Evolutionary conservation across 768 basidiomycete genomes (phyloP).

Genomic region (Suillus cothurnatus): DNA sequence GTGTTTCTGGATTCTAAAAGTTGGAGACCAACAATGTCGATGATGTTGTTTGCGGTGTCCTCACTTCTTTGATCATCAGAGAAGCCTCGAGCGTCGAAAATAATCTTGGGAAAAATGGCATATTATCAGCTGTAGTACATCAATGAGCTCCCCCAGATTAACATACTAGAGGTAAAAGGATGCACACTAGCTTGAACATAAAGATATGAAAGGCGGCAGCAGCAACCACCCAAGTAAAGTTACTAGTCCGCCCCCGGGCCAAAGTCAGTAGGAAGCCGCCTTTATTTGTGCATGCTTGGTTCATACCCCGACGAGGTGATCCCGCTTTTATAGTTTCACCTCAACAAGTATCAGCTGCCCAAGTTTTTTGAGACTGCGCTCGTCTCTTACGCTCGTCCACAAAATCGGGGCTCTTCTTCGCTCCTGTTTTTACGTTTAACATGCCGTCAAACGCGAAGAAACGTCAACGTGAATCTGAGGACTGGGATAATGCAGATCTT

Average conservation of each 20-base stretch:
- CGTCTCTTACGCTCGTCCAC: background rate
- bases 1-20: background rate
- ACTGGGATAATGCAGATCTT: slow-evolving; percentile 16
- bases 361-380: background rate
- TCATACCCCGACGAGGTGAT: background rate
- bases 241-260: too few species aligned
- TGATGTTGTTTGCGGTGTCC: background rate
- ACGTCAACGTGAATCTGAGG: slow-evolving; percentile 9
- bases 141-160: background rate
- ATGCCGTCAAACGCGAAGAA: slow-evolving; percentile 10
- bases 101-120: background rate
- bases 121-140: background rate
- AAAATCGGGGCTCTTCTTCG: background rate
- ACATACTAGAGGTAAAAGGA: background rate
- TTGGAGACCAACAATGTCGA: background rate
- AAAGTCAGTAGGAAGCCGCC: too few species aligned
- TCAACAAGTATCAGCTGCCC: slow-evolving; percentile 2
- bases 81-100: background rate
- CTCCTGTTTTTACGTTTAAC: background rate
- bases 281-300: slow-evolving; percentile 9
- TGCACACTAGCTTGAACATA: background rate
- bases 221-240: background rate
- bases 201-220: background rate
- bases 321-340: slow-evolving; percentile 6
- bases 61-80: too few species aligned